Conservation (phyloP, 306 rosid genomes). For the Pterocarpus santalinus region DNA sequence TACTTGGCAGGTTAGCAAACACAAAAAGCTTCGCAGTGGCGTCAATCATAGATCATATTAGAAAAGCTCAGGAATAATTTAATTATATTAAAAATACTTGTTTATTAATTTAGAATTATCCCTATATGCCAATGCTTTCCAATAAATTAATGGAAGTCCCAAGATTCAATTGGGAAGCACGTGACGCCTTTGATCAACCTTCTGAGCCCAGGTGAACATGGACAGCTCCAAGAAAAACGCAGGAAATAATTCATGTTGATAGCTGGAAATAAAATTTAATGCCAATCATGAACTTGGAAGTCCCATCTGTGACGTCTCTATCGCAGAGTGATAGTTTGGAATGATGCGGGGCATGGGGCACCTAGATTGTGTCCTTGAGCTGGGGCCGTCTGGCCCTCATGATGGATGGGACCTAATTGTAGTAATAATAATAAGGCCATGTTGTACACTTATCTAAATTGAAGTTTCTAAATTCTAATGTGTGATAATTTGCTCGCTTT, state of each 20-base stretch:
- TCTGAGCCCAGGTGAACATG: slow-evolving; percentile 37
- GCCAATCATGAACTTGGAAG: slow-evolving; percentile 53
- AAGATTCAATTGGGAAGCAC: slow-evolving; percentile 49
- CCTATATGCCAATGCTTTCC: neutral
- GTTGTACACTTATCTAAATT: slow-evolving; percentile 42
- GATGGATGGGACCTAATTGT: slow-evolving; percentile 35
- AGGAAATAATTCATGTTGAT: slow-evolving; percentile 29
- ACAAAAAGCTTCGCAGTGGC: neutral
- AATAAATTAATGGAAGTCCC: slow-evolving; percentile 25
- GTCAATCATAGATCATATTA: neutral
- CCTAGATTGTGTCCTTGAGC: slow-evolving; percentile 42
- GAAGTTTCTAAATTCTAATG: slow-evolving; percentile 9
- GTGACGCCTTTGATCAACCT: slow-evolving; percentile 58
- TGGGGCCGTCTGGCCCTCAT: slow-evolving; percentile 50
- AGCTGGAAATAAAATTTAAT: slow-evolving; percentile 52
- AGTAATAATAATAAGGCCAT: slow-evolving; percentile 20
- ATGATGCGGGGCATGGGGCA: slow-evolving; percentile 52
- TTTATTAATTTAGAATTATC: slow-evolving; percentile 16
- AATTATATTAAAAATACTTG: too few relatives aligned
- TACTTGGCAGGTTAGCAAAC: slow-evolving; percentile 10
- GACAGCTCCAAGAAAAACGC: slow-evolving; percentile 48
- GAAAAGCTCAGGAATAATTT: slow-evolving; percentile 11
- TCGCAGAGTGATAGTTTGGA: slow-evolving; percentile 62
- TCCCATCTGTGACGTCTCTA: slow-evolving; percentile 59
- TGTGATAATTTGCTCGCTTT: slow-evolving; percentile 30